phyloP scores from a whole-genome alignment of 805 yeast species.

The Metschnikowia borealis region DNA sequence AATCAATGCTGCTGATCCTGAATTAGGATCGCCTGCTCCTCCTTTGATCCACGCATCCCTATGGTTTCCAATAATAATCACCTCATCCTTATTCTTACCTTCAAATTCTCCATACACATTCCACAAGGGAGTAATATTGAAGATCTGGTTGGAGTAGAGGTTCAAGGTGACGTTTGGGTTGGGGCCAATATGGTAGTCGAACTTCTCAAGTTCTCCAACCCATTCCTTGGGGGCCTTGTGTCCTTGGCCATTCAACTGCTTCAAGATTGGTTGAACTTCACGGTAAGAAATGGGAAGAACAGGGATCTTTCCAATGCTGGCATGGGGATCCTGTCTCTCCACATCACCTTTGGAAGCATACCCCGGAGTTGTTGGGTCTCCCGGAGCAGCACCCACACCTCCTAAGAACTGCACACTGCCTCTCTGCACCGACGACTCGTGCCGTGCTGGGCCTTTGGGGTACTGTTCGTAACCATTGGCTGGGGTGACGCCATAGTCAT shows the following conservation, averaged over 20 bases:
- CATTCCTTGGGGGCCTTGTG: constrained; percentile 39
- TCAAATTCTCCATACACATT: constrained; percentile 60
- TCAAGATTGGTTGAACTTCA: constrained; percentile 61
- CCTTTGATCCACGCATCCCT: constrained; percentile 80
- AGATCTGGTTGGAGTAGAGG: constrained; percentile 58
- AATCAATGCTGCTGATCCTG: constrained; percentile 62
- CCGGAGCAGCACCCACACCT: constrained; percentile 51
- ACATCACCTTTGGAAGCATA: constrained; percentile 43
- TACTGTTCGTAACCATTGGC: constrained; percentile 53
- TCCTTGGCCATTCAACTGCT: constrained; percentile 58
- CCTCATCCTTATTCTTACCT: constrained; percentile 51
- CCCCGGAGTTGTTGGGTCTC: constrained; percentile 79
- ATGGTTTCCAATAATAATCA: constrained; percentile 68
- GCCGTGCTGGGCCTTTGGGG: constrained; percentile 66
- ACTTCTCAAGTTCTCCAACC: constrained; percentile 36
- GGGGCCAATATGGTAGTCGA: constrained; percentile 54
- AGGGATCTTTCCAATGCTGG: constrained; percentile 62
- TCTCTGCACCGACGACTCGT: constrained; percentile 56
- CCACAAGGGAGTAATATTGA: constrained; percentile 55
- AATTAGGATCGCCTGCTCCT: constrained; percentile 77
- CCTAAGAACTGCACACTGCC: constrained; percentile 57
- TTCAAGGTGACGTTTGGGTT: constrained; percentile 40
- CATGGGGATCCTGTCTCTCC: constrained; percentile 17
- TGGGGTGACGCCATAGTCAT: constrained; percentile 54
- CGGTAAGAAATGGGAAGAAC: constrained; percentile 63